These are phyloP conservation scores for Boletus speciosus DNA, from an alignment of 768 basidiomycete genomes.

Conservation along the genomic window DNA sequence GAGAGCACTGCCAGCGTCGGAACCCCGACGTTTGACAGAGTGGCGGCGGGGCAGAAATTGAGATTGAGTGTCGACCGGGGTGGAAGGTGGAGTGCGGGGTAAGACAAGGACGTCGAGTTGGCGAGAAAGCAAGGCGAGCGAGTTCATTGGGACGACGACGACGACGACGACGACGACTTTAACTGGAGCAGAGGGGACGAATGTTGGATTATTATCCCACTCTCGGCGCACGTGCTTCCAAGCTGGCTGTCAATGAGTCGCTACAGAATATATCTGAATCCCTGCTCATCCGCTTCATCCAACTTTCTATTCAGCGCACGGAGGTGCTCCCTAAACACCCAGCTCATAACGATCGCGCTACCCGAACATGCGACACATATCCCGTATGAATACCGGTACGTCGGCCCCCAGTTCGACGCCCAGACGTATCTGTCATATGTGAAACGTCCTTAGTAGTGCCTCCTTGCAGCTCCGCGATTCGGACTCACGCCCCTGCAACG, in stretches of 20 bases:
- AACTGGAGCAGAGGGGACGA: neutral
- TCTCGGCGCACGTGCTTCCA: constrained; percentile 3
- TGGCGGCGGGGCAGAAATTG: constrained; percentile 28
- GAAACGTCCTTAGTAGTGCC: neutral
- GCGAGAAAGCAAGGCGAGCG: constrained; percentile 74
- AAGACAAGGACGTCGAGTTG: constrained; percentile 76
- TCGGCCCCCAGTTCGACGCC: constrained; percentile 67
- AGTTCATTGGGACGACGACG: constrained; percentile 57
- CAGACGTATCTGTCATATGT: constrained; percentile 51
- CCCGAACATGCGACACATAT: constrained; percentile 65
- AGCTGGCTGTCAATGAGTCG: neutral
- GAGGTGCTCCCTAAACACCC: constrained; percentile 44
- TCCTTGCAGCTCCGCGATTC: neutral
- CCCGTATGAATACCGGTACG: constrained; percentile 66
- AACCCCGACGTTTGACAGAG: constrained; percentile 25
- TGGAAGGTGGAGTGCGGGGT: constrained; percentile 55
- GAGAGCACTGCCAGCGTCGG: constrained; percentile 29
- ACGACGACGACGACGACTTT: neutral
- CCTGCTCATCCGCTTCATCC: constrained; percentile 35
- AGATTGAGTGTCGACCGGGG: constrained; percentile 42
- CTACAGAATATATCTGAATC: constrained; percentile 49
- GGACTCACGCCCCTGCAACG: constrained; percentile 71
- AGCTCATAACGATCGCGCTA: constrained; percentile 48
- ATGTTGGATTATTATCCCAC: neutral
- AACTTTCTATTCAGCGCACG: constrained; percentile 37